These are phyloP conservation scores for Halenospora varia DNA, from an alignment of 495 filamentous ascomycete genomes.

Conservation along the genomic window DNA sequence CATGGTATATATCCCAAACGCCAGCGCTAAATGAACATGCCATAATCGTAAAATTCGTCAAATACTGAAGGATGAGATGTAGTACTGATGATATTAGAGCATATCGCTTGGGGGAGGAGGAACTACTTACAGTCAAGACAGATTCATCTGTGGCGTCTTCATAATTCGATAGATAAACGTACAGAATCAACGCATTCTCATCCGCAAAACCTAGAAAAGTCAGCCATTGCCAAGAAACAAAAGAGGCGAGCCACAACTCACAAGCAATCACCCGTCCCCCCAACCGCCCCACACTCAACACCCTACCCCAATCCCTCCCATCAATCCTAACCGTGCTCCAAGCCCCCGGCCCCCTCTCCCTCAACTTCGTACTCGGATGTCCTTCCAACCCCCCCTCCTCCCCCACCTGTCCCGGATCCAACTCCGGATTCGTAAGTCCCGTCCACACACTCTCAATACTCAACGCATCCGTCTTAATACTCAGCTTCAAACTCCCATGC, in stretches of 20 bases:
- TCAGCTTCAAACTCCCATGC: slow-evolving; percentile 77
- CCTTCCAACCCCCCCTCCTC: slow-evolving; percentile 59
- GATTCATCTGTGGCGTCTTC: slow-evolving; percentile 64
- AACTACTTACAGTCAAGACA: slow-evolving; percentile 66
- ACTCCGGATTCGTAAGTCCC: slow-evolving; percentile 74
- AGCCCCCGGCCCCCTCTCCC: slow-evolving; percentile 52
- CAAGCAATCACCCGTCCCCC: slow-evolving; percentile 92
- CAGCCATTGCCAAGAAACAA: neutral
- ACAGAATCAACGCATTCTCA: slow-evolving; percentile 84
- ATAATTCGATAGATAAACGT: slow-evolving; percentile 79
- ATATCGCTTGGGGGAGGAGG: slow-evolving; percentile 8
- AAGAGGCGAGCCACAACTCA: slow-evolving; percentile 28
- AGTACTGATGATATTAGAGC: slow-evolving; percentile 32
- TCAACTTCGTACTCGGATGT: slow-evolving; percentile 72
- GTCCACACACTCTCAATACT: slow-evolving; percentile 79
- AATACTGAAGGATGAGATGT: slow-evolving; percentile 21
- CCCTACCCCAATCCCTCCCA: slow-evolving; percentile 84
- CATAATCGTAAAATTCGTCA: slow-evolving; percentile 4
- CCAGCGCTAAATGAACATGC: slow-evolving; percentile 16
- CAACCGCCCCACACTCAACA: slow-evolving; percentile 82
- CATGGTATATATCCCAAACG: slow-evolving; percentile 15
- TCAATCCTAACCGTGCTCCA: slow-evolving; percentile 89
- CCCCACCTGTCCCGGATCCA: slow-evolving; percentile 70
- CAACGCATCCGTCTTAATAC: slow-evolving; percentile 72
- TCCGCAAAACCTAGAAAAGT: slow-evolving; percentile 41